Conservation (phyloP, 768 basidiomycete species). For the Hypsizygus marmoreus region DNA sequence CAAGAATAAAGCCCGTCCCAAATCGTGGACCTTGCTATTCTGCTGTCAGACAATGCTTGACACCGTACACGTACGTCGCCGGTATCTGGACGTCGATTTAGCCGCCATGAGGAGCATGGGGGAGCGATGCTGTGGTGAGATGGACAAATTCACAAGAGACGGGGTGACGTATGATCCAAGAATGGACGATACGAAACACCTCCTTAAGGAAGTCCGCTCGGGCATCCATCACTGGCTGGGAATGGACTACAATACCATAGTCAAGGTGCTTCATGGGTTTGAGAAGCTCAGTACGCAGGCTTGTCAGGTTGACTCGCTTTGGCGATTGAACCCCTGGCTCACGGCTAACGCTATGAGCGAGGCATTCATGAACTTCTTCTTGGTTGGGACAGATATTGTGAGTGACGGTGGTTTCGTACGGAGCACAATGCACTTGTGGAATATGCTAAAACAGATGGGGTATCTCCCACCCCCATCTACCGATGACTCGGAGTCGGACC, state of each 20-base stretch:
- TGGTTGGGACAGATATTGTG: neutral
- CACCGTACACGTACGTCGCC: slow-evolving; percentile 5
- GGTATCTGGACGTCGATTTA: slow-evolving; percentile 5
- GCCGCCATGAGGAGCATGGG: neutral
- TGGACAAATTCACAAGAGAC: slow-evolving; percentile 1
- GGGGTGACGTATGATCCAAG: slow-evolving; percentile 1
- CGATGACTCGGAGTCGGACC: neutral
- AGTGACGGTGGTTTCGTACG: slow-evolving; percentile 8
- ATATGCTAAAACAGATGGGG: slow-evolving; percentile 9
- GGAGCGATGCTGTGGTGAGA: neutral
- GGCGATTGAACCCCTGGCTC: slow-evolving; percentile 8
- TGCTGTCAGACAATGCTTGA: slow-evolving; percentile 7
- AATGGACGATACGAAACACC: neutral
- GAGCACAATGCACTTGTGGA: slow-evolving; percentile 10
- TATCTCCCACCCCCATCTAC: no score
- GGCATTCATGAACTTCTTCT: neutral
- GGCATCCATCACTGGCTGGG: slow-evolving; percentile 1
- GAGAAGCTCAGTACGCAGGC: slow-evolving; percentile 4
- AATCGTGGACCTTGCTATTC: slow-evolving; percentile 8
- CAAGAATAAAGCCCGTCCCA: neutral
- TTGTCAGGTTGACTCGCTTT: slow-evolving; percentile 2
- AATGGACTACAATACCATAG: neutral
- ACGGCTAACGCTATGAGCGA: slow-evolving; percentile 4
- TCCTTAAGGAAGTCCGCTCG: neutral
- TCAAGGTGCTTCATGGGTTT: slow-evolving; percentile 2